Evolutionary conservation across 495 filamentous ascomycete genomes (phyloP), one percentile per base, ranked within the genome.

Genomic region (Daldinia vernicosa): DNA sequence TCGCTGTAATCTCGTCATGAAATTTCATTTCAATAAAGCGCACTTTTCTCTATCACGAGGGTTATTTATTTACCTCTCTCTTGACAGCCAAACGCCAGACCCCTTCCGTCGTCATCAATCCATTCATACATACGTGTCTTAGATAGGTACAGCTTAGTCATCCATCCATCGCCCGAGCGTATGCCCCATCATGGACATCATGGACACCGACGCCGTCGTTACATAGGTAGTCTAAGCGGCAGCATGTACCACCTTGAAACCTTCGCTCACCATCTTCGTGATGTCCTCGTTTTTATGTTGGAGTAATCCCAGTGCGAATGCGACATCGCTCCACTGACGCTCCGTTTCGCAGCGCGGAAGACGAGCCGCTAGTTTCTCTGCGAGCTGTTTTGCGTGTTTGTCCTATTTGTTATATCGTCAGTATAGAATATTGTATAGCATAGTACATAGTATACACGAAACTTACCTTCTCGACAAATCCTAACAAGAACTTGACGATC

Each of bases 211-310:
- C n/a, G n/a, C n/a, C n/a, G n/a, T n/a, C n/a, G n/a, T n/a, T n/a
- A n/a, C n/a, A n/a, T n/a, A n/a, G n/a, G n/a, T 4, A 32, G 30
- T 4, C 81, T 81, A 91, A 58, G 89, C 91, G 63, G 82, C 79
- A 15, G 88, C 81, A 65, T 90, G 90, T 28, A 97, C 90, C 26
- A 98, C 83, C 80, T 92, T 92, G 80, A 95, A 98, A 11, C 96
- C 96, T 65, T 91, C 91, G 19, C 83, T 81, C 12, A 99, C 84
- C 17, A 90, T 81, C 84, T 96, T 97, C 37, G 87, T 85, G 59
- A 99, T 98, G 15, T 98, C 95, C 79, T 99, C 96, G 69, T 98
- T 98, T 85, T 98, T 99, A 75, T 98, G 96, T 72, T 93, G 95
- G 51, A 98, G 80, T 63, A 98, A 78, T 26, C 92, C 92, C 24